Conservation (phyloP, 306 rosid genomes). For the Gleditsia sinensis region DNA sequence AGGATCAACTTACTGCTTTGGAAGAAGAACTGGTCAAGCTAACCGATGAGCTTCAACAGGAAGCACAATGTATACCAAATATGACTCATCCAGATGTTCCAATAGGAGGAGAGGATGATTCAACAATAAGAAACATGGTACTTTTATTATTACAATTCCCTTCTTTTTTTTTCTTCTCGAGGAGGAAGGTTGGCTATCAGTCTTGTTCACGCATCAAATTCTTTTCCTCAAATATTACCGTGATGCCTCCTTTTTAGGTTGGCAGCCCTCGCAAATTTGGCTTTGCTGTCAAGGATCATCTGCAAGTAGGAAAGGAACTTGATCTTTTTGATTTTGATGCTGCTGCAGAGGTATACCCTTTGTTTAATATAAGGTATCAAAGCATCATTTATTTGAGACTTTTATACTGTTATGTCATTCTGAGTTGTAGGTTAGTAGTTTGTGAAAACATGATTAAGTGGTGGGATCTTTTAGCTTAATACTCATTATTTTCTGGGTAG, state of each 20-base stretch:
- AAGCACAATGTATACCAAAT: conserved; percentile 87
- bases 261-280: conserved; percentile 63
- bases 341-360: conserved; percentile 81
- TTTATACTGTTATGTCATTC: not conserved
- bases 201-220: conserved; percentile 26
- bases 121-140: conserved; percentile 69
- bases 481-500: not conserved
- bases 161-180: not conserved
- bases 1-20: conserved; percentile 72
- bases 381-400: conserved; percentile 22
- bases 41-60: conserved; percentile 80
- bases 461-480: conserved; percentile 10
- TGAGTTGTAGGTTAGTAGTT: conserved; percentile 11
- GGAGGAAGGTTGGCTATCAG: not conserved
- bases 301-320: conserved; percentile 84
- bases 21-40: conserved; percentile 88
- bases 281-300: conserved; percentile 88
- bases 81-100: conserved; percentile 91
- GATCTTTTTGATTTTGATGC: conserved; percentile 94
- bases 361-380: conserved; percentile 40
- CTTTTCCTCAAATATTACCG: conserved; percentile 23
- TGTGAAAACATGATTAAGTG: not conserved
- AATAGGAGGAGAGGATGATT: conserved; percentile 86
- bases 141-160: conserved; percentile 17
- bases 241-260: conserved; percentile 52